Percentiles rank a stretch among this genome's conserved stretches.
These are phyloP conservation scores for Leccinum aurantiacum DNA, from an alignment of 768 basidiomycete genomes.

Conservation along the genomic window DNA sequence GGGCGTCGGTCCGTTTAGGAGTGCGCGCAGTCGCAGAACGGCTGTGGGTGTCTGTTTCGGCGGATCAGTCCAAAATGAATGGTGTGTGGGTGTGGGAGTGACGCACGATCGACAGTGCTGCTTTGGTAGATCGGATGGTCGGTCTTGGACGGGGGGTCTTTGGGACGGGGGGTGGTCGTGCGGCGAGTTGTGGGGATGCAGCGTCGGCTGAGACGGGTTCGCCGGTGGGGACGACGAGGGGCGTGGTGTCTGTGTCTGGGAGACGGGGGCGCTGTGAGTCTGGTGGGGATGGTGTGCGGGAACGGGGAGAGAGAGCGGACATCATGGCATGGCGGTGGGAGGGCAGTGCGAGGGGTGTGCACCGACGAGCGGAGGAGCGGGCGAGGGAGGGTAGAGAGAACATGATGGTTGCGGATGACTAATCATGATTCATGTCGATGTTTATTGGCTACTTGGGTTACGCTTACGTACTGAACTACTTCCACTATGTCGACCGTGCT, in stretches of 20 bases:
- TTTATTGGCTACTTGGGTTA: conserved; percentile 7
- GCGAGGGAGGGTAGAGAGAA: conserved; percentile 18
- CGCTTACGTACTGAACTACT: conserved; percentile 16
- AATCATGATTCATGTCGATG: conserved; percentile 13
- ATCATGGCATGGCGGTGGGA: conserved; percentile 60
- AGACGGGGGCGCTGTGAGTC: conserved; percentile 18
- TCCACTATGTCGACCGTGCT: conserved; percentile 28
- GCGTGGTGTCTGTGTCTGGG: conserved; percentile 45
- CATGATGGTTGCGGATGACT: conserved; percentile 29
- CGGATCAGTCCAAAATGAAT: not conserved
- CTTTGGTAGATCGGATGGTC: conserved; percentile 68
- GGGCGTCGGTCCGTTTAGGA: conserved; percentile 81
- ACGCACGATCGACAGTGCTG: conserved; percentile 72
- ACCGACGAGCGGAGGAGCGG: conserved; percentile 6
- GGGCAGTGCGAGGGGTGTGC: conserved; percentile 1
- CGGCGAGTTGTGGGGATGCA: conserved; percentile 68
- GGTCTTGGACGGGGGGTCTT: conserved; percentile 64
- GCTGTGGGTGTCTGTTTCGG: conserved; percentile 71
- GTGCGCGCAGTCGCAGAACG: conserved; percentile 64
- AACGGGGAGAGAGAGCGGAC: conserved; percentile 51
- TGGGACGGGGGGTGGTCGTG: conserved; percentile 69
- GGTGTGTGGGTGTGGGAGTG: not conserved
- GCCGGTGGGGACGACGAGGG: conserved; percentile 49
- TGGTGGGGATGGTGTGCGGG: conserved; percentile 25
- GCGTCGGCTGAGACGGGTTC: conserved; percentile 54